These are phyloP conservation scores for Ophiobolus disseminans DNA, from an alignment of 2,329 filamentous ascomycete genomes.

Conservation along the genomic window DNA sequence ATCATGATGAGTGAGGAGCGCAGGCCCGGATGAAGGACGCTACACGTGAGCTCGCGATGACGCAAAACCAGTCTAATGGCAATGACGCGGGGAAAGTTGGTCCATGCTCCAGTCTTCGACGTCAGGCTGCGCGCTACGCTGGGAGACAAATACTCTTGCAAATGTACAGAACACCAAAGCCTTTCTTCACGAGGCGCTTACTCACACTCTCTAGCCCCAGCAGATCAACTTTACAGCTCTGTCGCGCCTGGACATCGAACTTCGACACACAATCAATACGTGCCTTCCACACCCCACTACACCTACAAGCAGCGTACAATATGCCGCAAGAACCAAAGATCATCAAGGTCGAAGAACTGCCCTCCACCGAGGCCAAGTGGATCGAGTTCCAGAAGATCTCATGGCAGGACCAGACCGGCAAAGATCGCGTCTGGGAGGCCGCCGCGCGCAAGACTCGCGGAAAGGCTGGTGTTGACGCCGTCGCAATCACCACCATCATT, in stretches of 20 bases:
- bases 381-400: conserved; percentile 63
- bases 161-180: conserved; percentile 8
- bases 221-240: too few species aligned
- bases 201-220: neutral
- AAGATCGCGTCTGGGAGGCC: conserved; percentile 58
- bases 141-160: neutral
- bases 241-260: neutral
- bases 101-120: conserved; percentile 16
- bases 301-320: conserved; percentile 34
- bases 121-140: conserved; percentile 10
- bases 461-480: conserved; percentile 65
- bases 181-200: neutral
- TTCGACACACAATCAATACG: neutral
- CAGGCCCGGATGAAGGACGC: neutral
- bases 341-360: conserved; percentile 54
- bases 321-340: conserved; percentile 43
- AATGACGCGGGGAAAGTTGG: conserved; percentile 14
- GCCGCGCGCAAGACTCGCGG: conserved; percentile 60
- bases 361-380: conserved; percentile 63
- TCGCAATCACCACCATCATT: conserved; percentile 65
- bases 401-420: conserved; percentile 56
- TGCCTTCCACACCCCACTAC: conserved; percentile 21
- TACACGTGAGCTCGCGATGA: conserved; percentile 13
- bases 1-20: neutral
- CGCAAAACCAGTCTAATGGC: conserved; percentile 11